phyloP scores from a whole-genome alignment of 345 rosid genomes.

The Nephelium lappaceum region DNA sequence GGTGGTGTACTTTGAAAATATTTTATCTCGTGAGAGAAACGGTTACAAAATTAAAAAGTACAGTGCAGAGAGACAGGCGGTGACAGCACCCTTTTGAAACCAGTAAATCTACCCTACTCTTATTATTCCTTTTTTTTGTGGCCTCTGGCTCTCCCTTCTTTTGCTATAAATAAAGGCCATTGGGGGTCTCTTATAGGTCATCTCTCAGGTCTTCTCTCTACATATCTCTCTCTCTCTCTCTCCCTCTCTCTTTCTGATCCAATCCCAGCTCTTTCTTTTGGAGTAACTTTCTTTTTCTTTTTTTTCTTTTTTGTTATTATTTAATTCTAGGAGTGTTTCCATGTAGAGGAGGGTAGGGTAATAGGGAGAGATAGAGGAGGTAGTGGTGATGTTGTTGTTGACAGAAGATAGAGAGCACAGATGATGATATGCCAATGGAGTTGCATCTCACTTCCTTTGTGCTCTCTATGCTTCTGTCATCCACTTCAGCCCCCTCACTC shows the following conservation, averaged over 20 bases:
- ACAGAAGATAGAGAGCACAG: slow-evolving; percentile 99
- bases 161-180: slow-evolving; percentile 43
- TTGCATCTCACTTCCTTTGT: slow-evolving; percentile 72
- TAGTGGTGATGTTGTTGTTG: slow-evolving; percentile 62
- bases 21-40: slow-evolving; percentile 19
- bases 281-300: slow-evolving; percentile 31
- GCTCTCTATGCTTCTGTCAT: slow-evolving; percentile 96
- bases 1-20: neutral
- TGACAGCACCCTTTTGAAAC: neutral
- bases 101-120: neutral
- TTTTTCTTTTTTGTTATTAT: neutral
- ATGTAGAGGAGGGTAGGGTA: neutral
- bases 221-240: neutral
- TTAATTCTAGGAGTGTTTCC: too few relatives aligned
- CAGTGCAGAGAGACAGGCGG: slow-evolving; percentile 16
- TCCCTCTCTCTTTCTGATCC: neutral
- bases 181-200: slow-evolving; percentile 28
- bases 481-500: slow-evolving; percentile 33
- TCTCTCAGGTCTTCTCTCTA: neutral
- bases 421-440: slow-evolving; percentile 62
- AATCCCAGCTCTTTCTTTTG: slow-evolving; percentile 29
- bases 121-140: neutral
- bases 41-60: slow-evolving; percentile 13
- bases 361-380: slow-evolving; percentile 16
- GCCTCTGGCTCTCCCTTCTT: neutral